phyloP scores from a whole-genome alignment of 2,329 filamentous ascomycete genomes.

The Exophiala mesophila region DNA sequence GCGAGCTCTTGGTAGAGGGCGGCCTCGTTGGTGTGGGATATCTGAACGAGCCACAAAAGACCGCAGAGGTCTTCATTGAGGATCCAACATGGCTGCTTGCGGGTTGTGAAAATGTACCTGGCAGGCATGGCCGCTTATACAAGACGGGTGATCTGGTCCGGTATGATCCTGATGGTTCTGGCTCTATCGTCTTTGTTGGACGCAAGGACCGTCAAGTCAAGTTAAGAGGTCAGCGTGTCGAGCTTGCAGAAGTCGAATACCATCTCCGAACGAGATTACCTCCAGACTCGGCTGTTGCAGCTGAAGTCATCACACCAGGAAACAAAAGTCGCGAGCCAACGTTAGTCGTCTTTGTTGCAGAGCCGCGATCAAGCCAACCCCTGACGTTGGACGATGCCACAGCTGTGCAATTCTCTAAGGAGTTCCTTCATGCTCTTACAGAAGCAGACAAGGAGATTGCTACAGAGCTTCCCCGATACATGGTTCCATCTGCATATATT shows the following conservation, averaged over 20 bases:
- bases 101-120: constrained; percentile 16
- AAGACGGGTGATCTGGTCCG: constrained; percentile 37
- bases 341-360: constrained; percentile 42
- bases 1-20: constrained; percentile 46
- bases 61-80: constrained; percentile 32
- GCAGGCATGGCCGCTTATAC: constrained; percentile 31
- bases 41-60: constrained; percentile 35
- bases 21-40: constrained; percentile 44
- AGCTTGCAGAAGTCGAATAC: constrained; percentile 20
- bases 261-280: constrained; percentile 32
- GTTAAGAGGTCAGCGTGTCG: constrained; percentile 23
- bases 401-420: constrained; percentile 2
- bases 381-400: neutral
- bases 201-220: constrained; percentile 24
- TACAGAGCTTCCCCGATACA: constrained; percentile 28
- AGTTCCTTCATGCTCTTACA: constrained; percentile 9
- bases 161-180: constrained; percentile 28
- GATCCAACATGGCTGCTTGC: constrained; percentile 32
- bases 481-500: constrained; percentile 34
- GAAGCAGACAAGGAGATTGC: constrained; percentile 20
- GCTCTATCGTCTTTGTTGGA: constrained; percentile 32
- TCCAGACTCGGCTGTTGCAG: constrained; percentile 39
- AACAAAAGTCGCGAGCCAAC: constrained; percentile 39
- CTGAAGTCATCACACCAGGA: constrained; percentile 47
- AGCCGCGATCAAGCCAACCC: neutral